Conservation (phyloP, 2,329 filamentous ascomycete species). For the Juglanconis sp. region DNA sequence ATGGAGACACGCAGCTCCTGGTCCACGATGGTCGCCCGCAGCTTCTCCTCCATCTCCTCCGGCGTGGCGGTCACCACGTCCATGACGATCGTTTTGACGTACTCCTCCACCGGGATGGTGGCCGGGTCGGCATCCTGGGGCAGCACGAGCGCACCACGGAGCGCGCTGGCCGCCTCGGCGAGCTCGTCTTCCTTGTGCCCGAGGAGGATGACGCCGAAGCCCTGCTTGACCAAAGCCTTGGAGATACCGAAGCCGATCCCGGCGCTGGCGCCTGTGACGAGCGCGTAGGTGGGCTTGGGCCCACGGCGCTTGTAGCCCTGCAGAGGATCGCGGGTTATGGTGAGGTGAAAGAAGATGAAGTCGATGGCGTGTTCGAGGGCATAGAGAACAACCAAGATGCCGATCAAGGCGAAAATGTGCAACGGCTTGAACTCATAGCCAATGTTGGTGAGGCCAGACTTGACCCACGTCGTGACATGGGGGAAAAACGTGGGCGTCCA, state of each 20-base stretch:
- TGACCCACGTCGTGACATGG: neutral
- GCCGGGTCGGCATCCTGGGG: neutral
- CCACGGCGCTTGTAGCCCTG: constrained; percentile 23
- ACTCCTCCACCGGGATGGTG: constrained; percentile 19
- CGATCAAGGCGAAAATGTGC: constrained; percentile 18
- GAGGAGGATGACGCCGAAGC: constrained; percentile 33
- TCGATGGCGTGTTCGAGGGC: constrained; percentile 10
- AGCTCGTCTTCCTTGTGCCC: constrained; percentile 30
- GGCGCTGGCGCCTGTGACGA: constrained; percentile 33
- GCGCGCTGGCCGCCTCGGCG: constrained; percentile 22
- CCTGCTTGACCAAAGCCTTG: constrained; percentile 29
- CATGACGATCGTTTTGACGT: constrained; percentile 29
- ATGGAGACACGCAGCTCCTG: constrained; percentile 26
- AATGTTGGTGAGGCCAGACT: neutral
- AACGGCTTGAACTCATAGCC: neutral
- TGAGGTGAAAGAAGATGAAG: constrained; percentile 24
- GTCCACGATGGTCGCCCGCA: constrained; percentile 21
- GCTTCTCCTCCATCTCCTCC: constrained; percentile 23
- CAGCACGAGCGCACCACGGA: constrained; percentile 17
- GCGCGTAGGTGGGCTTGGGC: constrained; percentile 25
- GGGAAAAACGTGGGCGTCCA: neutral
- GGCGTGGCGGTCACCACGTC: constrained; percentile 28
- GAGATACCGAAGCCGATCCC: constrained; percentile 33
- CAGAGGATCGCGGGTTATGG: constrained; percentile 21
- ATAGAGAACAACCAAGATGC: constrained; percentile 20